Base-by-base conservation (phyloP, 2,329 filamentous ascomycete genomes). In the Periconia macrospinosa region DNA sequence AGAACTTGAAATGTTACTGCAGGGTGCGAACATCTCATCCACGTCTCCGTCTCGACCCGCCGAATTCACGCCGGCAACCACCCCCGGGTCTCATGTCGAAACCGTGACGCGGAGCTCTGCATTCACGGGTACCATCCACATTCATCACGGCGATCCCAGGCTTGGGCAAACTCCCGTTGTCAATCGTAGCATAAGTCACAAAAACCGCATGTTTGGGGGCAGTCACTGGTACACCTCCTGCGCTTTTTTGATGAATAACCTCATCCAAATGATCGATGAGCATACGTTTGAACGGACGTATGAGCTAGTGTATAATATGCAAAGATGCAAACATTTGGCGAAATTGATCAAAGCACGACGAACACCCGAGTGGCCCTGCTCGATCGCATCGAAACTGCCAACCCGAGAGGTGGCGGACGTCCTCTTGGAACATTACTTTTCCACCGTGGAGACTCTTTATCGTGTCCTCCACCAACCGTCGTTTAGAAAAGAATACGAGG, bases 131-230 rank as follows among this genome's bases (percentile, higher is more conserved):
- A 76, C 73, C 0, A 77, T 81, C 45, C 71, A 80, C 50, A 53
- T 80, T 23, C 73, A 78, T 13, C 67, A 67, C 47, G 76, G 81
- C 27, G 68, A 59, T 20, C 61, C 64, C 5, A 45, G 67, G 0
- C 61, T 67, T 2, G 70, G 72, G 9, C 63, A 75, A 20, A 43
- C 57, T 13, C 63, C 70, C 2, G 61, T 63, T 0, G 72, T 78
- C 0, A 70, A 68, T 1, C 77, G 77, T 8, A 76, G 76, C n/a
- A 68, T 83, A 9, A 74, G 77, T 18, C 81, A 84, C 56, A 87
- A 86, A 61, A 80, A 78, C 0, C 76, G 83, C 0, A 63, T 85
- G 1, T 83, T 85, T 60, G 84, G 83, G 1, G 79, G 79, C 60
- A 84, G 81, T 30, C 81, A 85, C 60, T 85, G 81, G 78, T 76